Base-by-base conservation (phyloP, 2,329 filamentous ascomycete species). In the Oidium heveae region DNA sequence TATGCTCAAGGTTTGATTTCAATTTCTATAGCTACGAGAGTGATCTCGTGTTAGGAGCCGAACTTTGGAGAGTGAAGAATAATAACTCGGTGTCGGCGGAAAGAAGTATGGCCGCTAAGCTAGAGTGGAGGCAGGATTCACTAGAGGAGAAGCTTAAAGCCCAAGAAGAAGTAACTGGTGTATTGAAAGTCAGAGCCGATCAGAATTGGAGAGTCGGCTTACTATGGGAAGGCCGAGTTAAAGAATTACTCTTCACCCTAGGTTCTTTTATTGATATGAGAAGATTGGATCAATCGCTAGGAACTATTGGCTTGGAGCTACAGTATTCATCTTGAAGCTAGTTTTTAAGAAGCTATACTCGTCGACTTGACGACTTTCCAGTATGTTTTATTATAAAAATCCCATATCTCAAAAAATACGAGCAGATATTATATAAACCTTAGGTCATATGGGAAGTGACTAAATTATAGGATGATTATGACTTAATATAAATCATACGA, bases 1-100 rank as follows among this genome's bases (percentile, higher is more conserved):
- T 98, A 52, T 91, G 87, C 59, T 93, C 87, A 22, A 80, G 84
- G 52, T 89, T 96, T 69, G 87, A 93, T 64, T 98, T 98, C 69
- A 98, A 98, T 63, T 84, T 95, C 52, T 96, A 95, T 69, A 94
- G 86, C 65, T 98, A 95, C 70, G 91, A 98, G 70, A 94, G 86
- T 64, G 84, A 91, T 56, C 82, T 94, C 72, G 82, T 87, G 28
- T 76, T 96, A 24, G 91, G 91, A 15, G 85, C 86, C 70, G 91
- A 98, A 69, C 71, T 96, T 46, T 98, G 91, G 89, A 80, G 85
- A 63, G 82, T 78, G 57, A 67, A 66, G 34, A 57, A 49, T 37
- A 62, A 58, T 13, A 53, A 57, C 24, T 59, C 55, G 49, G 59
- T 56, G 46, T 16, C 33, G n/a, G 63, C 62, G 49, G 68, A 70